phyloP scores from a whole-genome alignment of 106 monocot genomes.

The Allium cepa region DNA sequence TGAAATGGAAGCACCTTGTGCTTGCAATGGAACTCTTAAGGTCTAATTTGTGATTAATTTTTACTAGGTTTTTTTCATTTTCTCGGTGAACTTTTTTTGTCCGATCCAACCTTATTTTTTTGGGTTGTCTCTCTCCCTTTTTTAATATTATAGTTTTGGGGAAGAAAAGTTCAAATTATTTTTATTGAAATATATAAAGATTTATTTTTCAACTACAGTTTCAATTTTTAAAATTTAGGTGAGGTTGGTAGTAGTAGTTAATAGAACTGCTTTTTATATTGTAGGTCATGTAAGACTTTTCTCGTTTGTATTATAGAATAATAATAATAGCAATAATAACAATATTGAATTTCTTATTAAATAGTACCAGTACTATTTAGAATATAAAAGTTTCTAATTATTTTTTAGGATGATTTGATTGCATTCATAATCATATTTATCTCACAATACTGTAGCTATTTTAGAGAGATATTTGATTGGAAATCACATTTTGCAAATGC shows the following conservation, averaged over 20 bases:
- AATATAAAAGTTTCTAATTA: not conserved
- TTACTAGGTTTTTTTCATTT: not conserved
- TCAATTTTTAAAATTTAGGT: no score
- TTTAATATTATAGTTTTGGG: not conserved
- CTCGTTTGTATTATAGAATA: not conserved
- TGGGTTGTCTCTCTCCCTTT: constrained; percentile 2
- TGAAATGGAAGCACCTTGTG: constrained; percentile 84
- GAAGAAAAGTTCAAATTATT: not conserved
- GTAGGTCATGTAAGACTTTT: not conserved
- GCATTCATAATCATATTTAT: not conserved
- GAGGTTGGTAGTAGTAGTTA: not conserved
- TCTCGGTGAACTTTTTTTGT: not conserved
- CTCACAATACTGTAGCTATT: not conserved
- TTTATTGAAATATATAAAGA: no score
- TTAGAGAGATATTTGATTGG: not conserved
- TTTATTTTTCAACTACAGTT: no score
- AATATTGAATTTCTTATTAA: not conserved
- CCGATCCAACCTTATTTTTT: not conserved
- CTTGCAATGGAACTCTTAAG: constrained; percentile 88
- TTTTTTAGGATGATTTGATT: not conserved
- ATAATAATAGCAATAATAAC: not conserved
- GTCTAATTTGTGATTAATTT: constrained; percentile 18
- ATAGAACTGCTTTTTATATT: not conserved
- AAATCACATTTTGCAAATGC: no score
- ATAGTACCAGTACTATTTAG: not conserved